Conservation (phyloP, 1,284 basidiomycete genomes). For the Austroboletus niveus region DNA sequence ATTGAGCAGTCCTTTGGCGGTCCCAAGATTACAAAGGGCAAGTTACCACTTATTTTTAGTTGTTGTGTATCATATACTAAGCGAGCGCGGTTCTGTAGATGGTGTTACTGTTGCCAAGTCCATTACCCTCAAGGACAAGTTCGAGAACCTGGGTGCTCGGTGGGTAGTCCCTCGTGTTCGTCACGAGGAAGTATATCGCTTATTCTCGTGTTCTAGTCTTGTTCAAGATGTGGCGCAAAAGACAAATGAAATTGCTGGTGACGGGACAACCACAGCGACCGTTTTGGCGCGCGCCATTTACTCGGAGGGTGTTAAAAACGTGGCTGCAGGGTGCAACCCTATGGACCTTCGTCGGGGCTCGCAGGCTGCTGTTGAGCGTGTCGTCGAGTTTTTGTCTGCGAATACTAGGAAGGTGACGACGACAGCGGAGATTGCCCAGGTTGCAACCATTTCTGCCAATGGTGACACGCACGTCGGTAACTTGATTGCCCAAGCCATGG, state of each 20-base stretch:
- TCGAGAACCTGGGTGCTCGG: slow-evolving; percentile 98
- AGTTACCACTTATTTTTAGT: slow-evolving; percentile 15
- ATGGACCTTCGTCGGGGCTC: slow-evolving; percentile 98
- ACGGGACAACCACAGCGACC: slow-evolving; percentile 97
- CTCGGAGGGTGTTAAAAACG: slow-evolving; percentile 98
- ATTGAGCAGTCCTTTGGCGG: slow-evolving; percentile 98
- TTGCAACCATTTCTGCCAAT: slow-evolving; percentile 98
- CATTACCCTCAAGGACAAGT: slow-evolving; percentile 95
- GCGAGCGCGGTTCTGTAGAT: slow-evolving; percentile 47
- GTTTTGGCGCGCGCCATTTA: slow-evolving; percentile 97
- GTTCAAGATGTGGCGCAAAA: slow-evolving; percentile 95
- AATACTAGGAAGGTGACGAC: slow-evolving; percentile 97
- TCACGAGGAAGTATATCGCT: neutral
- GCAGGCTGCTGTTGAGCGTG: slow-evolving; percentile 94
- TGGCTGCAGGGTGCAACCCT: slow-evolving; percentile 98
- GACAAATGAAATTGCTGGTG: slow-evolving; percentile 97
- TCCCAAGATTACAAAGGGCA: slow-evolving; percentile 96
- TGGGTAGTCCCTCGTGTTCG: slow-evolving; percentile 39
- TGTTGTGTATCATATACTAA: neutral
- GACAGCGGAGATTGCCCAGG: slow-evolving; percentile 95
- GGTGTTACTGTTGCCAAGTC: slow-evolving; percentile 98
- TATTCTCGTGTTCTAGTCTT: slow-evolving; percentile 49
- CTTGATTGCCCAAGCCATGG: slow-evolving; percentile 99
- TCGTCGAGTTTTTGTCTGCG: slow-evolving; percentile 87
- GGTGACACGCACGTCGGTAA: slow-evolving; percentile 93